These are phyloP conservation scores for Angomonas deanei DNA, from an alignment of 208 protist species.

Conservation along the genomic window DNA sequence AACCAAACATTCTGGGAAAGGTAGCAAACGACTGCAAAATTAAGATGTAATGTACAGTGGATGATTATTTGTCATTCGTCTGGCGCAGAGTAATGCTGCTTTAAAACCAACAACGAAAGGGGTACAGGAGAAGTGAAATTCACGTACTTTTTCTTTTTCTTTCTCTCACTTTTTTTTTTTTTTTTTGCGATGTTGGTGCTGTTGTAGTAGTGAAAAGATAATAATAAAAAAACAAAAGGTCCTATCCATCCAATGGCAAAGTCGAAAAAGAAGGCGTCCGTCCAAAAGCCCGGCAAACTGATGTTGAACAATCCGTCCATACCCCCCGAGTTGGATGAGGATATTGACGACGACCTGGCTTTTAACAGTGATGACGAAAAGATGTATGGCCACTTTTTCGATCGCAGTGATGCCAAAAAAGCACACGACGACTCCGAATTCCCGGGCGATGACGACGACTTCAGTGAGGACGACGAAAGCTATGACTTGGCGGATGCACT, in stretches of 20 bases:
- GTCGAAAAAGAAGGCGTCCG: not conserved
- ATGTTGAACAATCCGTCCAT: slow-evolving; percentile 82
- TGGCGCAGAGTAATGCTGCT: no score
- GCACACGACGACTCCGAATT: not conserved
- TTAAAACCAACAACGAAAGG: no score
- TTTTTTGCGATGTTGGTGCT: not conserved
- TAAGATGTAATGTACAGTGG: no score
- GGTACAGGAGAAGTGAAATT: no score
- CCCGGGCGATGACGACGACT: slow-evolving; percentile 37
- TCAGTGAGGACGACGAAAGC: slow-evolving; percentile 61
- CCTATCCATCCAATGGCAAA: not conserved
- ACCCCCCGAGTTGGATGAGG: slow-evolving; percentile 79
- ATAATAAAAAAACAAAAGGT: slow-evolving; percentile 6
- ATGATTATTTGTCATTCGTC: no score
- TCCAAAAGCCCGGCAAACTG: slow-evolving; percentile 58
- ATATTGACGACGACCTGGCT: slow-evolving; percentile 88
- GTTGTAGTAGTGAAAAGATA: no score
- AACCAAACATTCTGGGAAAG: no score
- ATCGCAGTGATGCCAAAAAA: slow-evolving; percentile 10
- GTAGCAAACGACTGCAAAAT: no score
- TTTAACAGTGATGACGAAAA: slow-evolving; percentile 89
- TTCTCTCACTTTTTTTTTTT: not conserved
- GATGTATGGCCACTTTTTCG: slow-evolving; percentile 84
- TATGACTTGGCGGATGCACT: slow-evolving; percentile 86
- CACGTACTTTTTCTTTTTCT: slow-evolving; percentile 3